A percentile compares a stretch with the other conserved stretches of the same genome.
Evolutionary conservation across 192 early-diverging fungal species (phyloP).

Genomic region (Coemansia sp.): DNA sequence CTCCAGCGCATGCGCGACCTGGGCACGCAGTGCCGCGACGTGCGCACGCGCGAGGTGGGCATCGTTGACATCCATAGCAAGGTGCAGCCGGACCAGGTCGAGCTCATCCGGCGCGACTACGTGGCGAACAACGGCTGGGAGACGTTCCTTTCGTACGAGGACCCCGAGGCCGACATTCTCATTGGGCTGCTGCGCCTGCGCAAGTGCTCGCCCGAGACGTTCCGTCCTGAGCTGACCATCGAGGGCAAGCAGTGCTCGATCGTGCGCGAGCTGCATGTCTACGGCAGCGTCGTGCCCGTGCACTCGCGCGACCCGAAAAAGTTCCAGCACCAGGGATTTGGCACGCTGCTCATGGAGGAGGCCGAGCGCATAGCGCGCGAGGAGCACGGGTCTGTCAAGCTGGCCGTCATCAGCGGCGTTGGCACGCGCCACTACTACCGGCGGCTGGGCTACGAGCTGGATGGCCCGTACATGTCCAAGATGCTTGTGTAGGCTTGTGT

Average conservation of each 20-base stretch:
- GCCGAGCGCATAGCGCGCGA: conserved; percentile 97
- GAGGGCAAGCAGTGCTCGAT: conserved; percentile 76
- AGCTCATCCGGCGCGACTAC: conserved; percentile 97
- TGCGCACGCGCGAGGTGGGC: conserved; percentile 97
- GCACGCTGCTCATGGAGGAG: conserved; percentile 98
- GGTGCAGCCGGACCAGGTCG: conserved; percentile 90
- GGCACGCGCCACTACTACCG: conserved; percentile 98
- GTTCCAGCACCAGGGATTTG: conserved; percentile 99
- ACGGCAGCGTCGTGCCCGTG: conserved; percentile 94
- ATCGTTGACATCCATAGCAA: conserved; percentile 97
- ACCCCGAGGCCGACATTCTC: conserved; percentile 93
- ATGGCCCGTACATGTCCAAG: conserved; percentile 98
- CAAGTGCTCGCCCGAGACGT: conserved; percentile 85
- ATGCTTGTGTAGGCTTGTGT: conserved; percentile 59
- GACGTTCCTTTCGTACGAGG: conserved; percentile 98
- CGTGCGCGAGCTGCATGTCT: conserved; percentile 97
- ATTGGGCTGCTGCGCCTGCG: conserved; percentile 92
- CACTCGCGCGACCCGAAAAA: conserved; percentile 95
- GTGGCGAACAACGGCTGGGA: conserved; percentile 99
- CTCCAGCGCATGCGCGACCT: conserved; percentile 95
- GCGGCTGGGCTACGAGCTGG: conserved; percentile 93
- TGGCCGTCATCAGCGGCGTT: conserved; percentile 96
- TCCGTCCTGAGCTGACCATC: conserved; percentile 85
- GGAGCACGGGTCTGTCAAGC: conserved; percentile 92
- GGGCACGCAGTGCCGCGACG: conserved; percentile 94